These are phyloP conservation scores for Tagetes erecta DNA, from an alignment of 129 eudicot species.

Conservation along the genomic window DNA sequence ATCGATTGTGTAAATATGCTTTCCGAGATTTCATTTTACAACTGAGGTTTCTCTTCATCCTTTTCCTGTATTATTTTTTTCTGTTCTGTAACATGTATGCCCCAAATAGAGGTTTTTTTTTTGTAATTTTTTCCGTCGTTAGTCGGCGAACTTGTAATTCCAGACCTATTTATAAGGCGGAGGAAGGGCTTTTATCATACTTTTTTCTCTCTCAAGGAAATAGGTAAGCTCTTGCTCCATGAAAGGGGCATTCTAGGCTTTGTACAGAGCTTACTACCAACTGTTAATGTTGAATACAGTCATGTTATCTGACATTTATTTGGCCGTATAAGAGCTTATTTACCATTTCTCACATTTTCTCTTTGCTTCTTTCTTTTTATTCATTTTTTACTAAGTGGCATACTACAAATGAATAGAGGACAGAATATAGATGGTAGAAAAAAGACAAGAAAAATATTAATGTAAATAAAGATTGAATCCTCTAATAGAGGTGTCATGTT, in stretches of 20 bases:
- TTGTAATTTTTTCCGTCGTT: not conserved
- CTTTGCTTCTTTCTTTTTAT: not conserved
- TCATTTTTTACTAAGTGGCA: too few relatives aligned
- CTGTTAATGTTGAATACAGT: conserved; percentile 24
- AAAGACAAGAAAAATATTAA: too few relatives aligned
- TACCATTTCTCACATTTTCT: not conserved
- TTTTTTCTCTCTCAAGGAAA: conserved; percentile 13
- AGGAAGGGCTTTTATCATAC: conserved; percentile 20
- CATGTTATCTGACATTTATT: conserved; percentile 25
- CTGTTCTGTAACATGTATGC: conserved; percentile 6
- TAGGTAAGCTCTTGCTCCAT: conserved; percentile 32
- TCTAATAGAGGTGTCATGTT: too few relatives aligned
- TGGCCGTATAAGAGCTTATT: conserved; percentile 9
- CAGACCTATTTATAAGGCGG: conserved; percentile 5
- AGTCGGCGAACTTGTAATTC: not conserved
- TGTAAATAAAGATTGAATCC: too few relatives aligned
- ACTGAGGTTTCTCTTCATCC: conserved; percentile 21
- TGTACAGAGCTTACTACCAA: conserved; percentile 37
- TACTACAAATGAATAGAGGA: too few relatives aligned
- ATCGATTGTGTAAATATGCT: conserved; percentile 31
- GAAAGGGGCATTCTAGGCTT: conserved; percentile 22
- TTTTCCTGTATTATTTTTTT: conserved; percentile 14
- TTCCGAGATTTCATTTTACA: conserved; percentile 10
- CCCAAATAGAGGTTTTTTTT: not conserved
- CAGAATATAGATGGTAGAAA: too few relatives aligned